These are phyloP conservation scores for Acanthamoeba triangularis DNA, from an alignment of 208 protist genomes.

Conservation along the genomic window DNA sequence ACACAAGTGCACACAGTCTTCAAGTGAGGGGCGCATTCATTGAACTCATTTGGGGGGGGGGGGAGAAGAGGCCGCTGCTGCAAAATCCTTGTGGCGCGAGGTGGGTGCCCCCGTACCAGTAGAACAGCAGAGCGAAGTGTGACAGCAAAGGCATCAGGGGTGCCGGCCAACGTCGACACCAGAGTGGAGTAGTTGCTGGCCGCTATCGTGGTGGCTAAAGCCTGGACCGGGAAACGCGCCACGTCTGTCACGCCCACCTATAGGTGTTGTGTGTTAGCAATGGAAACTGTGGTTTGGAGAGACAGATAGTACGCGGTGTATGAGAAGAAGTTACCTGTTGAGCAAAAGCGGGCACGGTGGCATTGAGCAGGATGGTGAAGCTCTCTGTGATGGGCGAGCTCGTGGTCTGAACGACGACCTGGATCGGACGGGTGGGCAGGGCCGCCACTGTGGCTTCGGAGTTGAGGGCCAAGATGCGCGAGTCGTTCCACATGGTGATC, in stretches of 20 bases:
- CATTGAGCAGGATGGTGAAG: neutral
- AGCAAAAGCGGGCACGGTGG: neutral
- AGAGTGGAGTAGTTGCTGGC: neutral
- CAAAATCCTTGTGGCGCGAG: too few species aligned
- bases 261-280: too few species aligned
- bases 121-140: too few species aligned
- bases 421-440: neutral
- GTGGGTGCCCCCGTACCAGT: too few species aligned
- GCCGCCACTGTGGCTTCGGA: neutral
- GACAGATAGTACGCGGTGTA: too few species aligned
- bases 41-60: too few species aligned
- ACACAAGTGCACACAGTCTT: too few species aligned
- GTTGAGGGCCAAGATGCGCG: slow-evolving; percentile 17
- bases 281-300: too few species aligned
- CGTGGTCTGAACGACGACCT: neutral
- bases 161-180: neutral
- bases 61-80: too few species aligned
- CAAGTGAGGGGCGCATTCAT: too few species aligned
- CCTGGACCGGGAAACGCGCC: neutral
- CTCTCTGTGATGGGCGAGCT: neutral
- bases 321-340: neutral
- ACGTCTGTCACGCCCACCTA: neutral
- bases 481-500: slow-evolving; percentile 51
- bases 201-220: neutral
- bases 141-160: neutral